Percentiles rank a stretch among this genome's conserved stretches.
Conservation (phyloP, 176 grass and related monocot genomes). For the Raddia guianensis region DNA sequence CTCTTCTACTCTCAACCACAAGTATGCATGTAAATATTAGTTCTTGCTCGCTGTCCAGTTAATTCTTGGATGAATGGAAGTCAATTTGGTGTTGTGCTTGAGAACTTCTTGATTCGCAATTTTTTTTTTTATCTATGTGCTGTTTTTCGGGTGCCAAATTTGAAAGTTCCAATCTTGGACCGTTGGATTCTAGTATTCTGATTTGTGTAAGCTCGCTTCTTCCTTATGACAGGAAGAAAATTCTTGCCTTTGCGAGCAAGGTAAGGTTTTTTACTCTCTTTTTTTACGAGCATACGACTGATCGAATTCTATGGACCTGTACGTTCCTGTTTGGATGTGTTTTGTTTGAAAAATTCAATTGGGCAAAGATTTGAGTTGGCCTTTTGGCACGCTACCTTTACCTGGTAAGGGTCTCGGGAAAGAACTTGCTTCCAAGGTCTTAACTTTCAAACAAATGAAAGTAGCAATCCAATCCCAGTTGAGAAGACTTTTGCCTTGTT, state of each 20-base stretch:
- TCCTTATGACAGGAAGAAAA: background rate
- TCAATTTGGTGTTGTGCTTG: background rate
- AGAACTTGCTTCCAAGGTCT: background rate
- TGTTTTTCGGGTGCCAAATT: background rate
- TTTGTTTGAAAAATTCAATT: background rate
- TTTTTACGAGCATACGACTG: background rate
- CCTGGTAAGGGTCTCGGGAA: background rate
- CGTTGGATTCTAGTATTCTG: background rate
- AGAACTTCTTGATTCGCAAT: background rate
- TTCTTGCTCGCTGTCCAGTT: constrained; percentile 36
- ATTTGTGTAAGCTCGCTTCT: background rate
- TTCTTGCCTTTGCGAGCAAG: constrained; percentile 20
- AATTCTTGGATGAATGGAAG: constrained; percentile 26
- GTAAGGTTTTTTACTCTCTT: background rate
- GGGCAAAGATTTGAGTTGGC: background rate
- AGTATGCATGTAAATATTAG: constrained; percentile 58
- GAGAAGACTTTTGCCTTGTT: background rate
- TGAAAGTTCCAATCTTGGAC: background rate
- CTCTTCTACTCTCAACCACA: constrained; percentile 8
- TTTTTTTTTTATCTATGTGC: background rate
- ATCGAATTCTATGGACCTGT: background rate
- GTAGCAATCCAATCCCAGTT: background rate
- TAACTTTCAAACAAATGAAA: background rate
- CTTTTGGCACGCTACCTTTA: constrained; percentile 15
- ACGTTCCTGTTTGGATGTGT: background rate